Base-by-base conservation (phyloP, 2,329 filamentous ascomycete species). In the Apiospora hydei region DNA sequence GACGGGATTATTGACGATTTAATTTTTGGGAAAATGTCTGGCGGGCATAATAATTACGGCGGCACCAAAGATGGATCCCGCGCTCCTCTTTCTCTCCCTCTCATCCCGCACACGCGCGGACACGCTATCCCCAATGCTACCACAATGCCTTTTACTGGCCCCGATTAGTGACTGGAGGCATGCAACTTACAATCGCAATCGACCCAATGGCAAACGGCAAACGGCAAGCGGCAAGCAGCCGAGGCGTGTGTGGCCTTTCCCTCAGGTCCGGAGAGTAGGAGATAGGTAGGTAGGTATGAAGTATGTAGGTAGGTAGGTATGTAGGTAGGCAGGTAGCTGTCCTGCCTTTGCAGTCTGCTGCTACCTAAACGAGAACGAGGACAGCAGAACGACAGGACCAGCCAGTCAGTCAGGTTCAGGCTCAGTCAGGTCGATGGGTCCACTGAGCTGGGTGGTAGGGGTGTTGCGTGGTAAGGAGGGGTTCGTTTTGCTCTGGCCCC, bases 401-500 rank as follows among this genome's bases (percentile, higher is more conserved):
- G 46, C 18, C 18, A n/a, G 46, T n/a, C 46, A 38, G 46, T n/a
- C 46, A 49, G 46, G 46, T 49, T 49, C 46, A n/a, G 46, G 46
- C 21, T n/a, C 46, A n/a, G 46, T n/a, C 46, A n/a, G 46, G 46
- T 49, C 8, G 21, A n/a, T 18, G 46, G 46, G 46, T n/a, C 46
- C 46, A n/a, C 46, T 18, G 21, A 49, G 46, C 46, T 49, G 46
- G 46, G 46, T n/a, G 21, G 46, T 49, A 49, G 46, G 46, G 46
- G 21, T 49, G 46, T 18, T 57, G 14, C 13, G 13, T 26, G 14
- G 16, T 16, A 4, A 38, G 16, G 53, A 34, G 34, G 34, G 34
- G 57, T 64, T 64, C 34, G 34, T 41, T 41, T 61, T 64, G 57
- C 57, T 64, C 34, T 64, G 57, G 57, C 57, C 57, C 57, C 57